A percentile compares a stretch with the other conserved stretches of the same genome.
Evolutionary conservation across 1,139 yeast genomes (phyloP).

Genomic region (Saccharomyces hybrid): DNA sequence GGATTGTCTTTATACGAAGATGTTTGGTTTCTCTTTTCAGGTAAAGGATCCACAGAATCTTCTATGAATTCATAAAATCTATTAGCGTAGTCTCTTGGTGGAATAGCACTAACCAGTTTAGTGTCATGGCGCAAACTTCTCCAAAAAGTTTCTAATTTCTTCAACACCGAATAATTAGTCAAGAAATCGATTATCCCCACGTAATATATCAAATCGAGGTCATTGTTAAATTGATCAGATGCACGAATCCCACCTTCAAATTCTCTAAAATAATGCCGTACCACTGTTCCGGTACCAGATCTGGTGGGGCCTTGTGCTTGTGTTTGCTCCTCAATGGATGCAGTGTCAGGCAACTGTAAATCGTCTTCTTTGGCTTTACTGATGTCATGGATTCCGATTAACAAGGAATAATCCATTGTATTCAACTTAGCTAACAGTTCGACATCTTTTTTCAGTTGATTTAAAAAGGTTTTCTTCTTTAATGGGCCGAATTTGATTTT

Average conservation of each 20-base stretch:
- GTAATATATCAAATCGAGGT: constrained; percentile 68
- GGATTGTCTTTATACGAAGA: constrained; percentile 19
- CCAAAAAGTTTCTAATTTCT: constrained; percentile 80
- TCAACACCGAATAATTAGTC: constrained; percentile 72
- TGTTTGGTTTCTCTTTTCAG: constrained; percentile 10
- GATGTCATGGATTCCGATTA: constrained; percentile 80
- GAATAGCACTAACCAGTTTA: constrained; percentile 75
- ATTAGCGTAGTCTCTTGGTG: constrained; percentile 83
- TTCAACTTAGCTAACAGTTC: constrained; percentile 60
- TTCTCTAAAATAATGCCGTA: constrained; percentile 53
- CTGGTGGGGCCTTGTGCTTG: not conserved
- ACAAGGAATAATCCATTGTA: constrained; percentile 90
- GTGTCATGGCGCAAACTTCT: constrained; percentile 65
- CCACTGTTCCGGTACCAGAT: constrained; percentile 8
- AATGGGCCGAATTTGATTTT: constrained; percentile 64
- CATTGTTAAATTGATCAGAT: constrained; percentile 56
- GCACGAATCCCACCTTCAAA: constrained; percentile 85
- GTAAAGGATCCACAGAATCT: constrained; percentile 24
- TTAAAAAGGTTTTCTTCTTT: constrained; percentile 50
- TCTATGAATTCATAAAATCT: constrained; percentile 68
- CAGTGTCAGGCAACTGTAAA: not conserved
- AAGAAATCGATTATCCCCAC: constrained; percentile 91
- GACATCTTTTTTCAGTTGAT: constrained; percentile 72
- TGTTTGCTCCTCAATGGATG: constrained; percentile 3
- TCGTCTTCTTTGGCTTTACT: constrained; percentile 29